phyloP scores from a whole-genome alignment of 176 grass and related monocot genomes.

The Musa troglodytarum region DNA sequence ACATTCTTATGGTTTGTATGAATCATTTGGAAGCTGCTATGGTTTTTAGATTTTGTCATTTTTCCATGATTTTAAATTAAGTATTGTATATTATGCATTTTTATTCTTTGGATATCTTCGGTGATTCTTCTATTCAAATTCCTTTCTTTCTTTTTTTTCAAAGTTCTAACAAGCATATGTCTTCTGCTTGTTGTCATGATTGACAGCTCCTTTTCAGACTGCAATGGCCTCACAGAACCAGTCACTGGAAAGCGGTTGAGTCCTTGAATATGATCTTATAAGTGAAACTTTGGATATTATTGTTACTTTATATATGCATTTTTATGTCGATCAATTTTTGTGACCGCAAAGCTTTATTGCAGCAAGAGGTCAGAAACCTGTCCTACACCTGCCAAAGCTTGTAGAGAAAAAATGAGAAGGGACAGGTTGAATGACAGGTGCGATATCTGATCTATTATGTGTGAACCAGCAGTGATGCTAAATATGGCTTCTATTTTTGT shows the following conservation, averaged over 20 bases:
- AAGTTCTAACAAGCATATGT: neutral
- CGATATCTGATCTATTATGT: slow-evolving; percentile 2
- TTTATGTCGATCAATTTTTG: slow-evolving; percentile 3
- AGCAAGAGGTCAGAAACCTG: slow-evolving; percentile 66
- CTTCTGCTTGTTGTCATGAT: slow-evolving; percentile 37
- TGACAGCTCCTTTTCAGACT: slow-evolving; percentile 36
- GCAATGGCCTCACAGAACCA: slow-evolving; percentile 43
- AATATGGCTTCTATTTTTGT: slow-evolving; percentile 4
- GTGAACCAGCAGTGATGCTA: slow-evolving; percentile 5
- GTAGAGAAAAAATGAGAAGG: slow-evolving; percentile 85
- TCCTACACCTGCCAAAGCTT: slow-evolving; percentile 72
- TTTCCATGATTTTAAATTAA: neutral
- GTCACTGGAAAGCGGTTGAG: slow-evolving; percentile 65
- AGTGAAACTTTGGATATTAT: neutral
- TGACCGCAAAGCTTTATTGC: slow-evolving; percentile 24
- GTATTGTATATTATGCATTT: neutral
- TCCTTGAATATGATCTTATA: slow-evolving; percentile 24
- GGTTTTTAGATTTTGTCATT: neutral
- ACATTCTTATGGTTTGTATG: neutral
- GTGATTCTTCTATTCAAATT: neutral
- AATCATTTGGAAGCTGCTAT: neutral
- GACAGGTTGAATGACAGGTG: slow-evolving; percentile 89
- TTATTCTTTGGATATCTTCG: neutral
- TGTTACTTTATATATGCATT: neutral
- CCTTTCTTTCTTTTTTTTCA: neutral